These are phyloP conservation scores for Starmerella etchellsii DNA, from an alignment of 805 yeast species.

Conservation along the genomic window DNA sequence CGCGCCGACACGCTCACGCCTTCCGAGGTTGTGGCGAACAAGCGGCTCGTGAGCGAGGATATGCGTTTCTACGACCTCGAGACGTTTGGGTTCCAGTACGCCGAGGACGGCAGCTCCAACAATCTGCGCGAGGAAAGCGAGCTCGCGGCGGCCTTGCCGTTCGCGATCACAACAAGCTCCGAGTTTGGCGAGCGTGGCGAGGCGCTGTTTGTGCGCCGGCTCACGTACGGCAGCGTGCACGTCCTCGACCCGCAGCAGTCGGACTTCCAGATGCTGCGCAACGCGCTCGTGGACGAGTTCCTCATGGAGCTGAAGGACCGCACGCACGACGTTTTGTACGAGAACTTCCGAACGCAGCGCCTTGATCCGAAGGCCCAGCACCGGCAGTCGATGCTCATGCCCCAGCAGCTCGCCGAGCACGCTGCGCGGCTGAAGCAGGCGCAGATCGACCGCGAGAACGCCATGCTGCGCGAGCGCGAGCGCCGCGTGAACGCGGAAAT, in stretches of 20 bases:
- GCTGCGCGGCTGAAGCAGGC: constrained; percentile 31
- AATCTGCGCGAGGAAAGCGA: neutral
- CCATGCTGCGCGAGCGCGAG: constrained; percentile 30
- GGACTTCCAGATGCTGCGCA: constrained; percentile 73
- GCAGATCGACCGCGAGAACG: constrained; percentile 31
- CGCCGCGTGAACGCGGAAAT: constrained; percentile 29
- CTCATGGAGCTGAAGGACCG: constrained; percentile 73
- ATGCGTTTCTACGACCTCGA: constrained; percentile 47
- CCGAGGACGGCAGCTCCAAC: constrained; percentile 35
- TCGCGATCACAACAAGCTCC: constrained; percentile 54
- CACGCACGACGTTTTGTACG: constrained; percentile 66
- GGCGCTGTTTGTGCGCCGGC: constrained; percentile 60
- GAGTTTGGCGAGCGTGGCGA: constrained; percentile 53
- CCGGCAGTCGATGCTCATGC: constrained; percentile 24
- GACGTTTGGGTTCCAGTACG: constrained; percentile 65
- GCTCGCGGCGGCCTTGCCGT: constrained; percentile 50
- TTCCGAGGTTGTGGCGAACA: constrained; percentile 44
- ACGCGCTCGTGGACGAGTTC: constrained; percentile 66
- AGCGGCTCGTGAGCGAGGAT: constrained; percentile 44
- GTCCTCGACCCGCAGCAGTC: constrained; percentile 78
- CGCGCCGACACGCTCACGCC: constrained; percentile 69
- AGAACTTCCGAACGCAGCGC: constrained; percentile 38
- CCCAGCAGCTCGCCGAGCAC: constrained; percentile 31
- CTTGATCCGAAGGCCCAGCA: constrained; percentile 19
- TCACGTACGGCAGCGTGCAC: constrained; percentile 83